Evolutionary conservation across 148 eudicot species (phyloP), one percentile per base, ranked within the genome.

Genomic region (Selenicereus undatus): DNA sequence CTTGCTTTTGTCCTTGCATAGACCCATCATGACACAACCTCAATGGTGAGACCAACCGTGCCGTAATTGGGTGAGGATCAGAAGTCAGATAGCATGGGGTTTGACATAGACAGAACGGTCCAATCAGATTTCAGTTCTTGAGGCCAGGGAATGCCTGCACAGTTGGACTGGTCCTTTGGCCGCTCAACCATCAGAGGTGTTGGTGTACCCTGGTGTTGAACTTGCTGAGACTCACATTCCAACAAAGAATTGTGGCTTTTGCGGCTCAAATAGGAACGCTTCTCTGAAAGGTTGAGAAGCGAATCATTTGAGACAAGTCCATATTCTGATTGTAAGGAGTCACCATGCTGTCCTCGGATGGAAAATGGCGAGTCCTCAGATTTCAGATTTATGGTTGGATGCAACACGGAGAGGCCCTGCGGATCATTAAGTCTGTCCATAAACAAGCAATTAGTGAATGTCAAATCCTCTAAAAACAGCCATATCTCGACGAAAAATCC

Each of bases 301-400:
- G 91, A 87, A 88, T 90, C 87, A 3, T 88, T 83, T 3, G 91
- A 83, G 71, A 90, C 90, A 32, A 87, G 54, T 51, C 96, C 93
- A 74, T 92, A 93, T 52, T 86, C 90, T 26, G 86, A 80, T 20
- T 79, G 79, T 20, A 84, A 85, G 24, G 89, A 72, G 60, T 84
- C 95, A 65, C 75, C 84, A 39, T 82, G 86, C 72, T 88, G 91
- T 78, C 89, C 90, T 48, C 84, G 90, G 75, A 86, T 60, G 51
- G 93, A 81, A 78, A 85, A 88, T 16, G 82, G 78, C 3, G 84
- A 30, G 52, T 90, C 93, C 56, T 90, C 88, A 0, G 88, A 75
- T 86, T 90, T 84, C 84, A 81, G 36, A 81, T 76, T 78, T 17
- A 82, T 76, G 56, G 81, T 32, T 24, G 88, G 87, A 83, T 87